Evolutionary conservation across 805 yeast genomes (phyloP), one percentile per base, ranked within the genome.

Genomic region (Candida yuanshanica): DNA sequence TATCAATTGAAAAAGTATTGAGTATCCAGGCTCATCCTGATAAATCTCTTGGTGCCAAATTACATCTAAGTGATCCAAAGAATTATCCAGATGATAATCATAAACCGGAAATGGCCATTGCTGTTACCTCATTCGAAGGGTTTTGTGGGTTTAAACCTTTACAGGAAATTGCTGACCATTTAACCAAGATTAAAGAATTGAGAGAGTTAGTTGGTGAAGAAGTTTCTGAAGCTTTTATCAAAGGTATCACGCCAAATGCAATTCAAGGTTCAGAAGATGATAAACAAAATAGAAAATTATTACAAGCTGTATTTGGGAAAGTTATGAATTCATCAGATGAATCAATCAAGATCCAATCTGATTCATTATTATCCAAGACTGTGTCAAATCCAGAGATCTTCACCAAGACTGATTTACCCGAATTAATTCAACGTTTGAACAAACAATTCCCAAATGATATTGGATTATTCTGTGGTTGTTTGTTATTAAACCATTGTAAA

Each of bases 81-180:
- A 85, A 93, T 67, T 93, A 93, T 63, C 98, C 98, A 4, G 99
- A 93, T 67, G 95, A 83, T 62, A 93, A 93, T 70, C 99, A 93
- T 68, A 93, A 93, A 70, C 99, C 99, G n/a, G 99, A 93, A 65
- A 93, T 93, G 99, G 98, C 99, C 38, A 79, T 93, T 58, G 99
- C 99, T 8, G 81, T 93, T 40, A 90, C 98, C 18, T 86, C 79
- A 46, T 93, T 93, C 56, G 98, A 93, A 69, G 98, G 97, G 0
- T 91, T 93, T 67, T 93, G 99, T 66, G 99, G 99, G 0, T 93
- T 93, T 71, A 83, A 93, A 60, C 99, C 99, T 17, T 75, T 90
- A 56, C 73, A 70, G 26, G 83, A 89, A 65, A 75, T 93, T 51
- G 81, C 81, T 36, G 69, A 69, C 35, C 79, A 86, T 47, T 72